These are phyloP conservation scores for Penicillium corylophilum DNA, from an alignment of 2,329 filamentous ascomycete genomes.

Conservation along the genomic window DNA sequence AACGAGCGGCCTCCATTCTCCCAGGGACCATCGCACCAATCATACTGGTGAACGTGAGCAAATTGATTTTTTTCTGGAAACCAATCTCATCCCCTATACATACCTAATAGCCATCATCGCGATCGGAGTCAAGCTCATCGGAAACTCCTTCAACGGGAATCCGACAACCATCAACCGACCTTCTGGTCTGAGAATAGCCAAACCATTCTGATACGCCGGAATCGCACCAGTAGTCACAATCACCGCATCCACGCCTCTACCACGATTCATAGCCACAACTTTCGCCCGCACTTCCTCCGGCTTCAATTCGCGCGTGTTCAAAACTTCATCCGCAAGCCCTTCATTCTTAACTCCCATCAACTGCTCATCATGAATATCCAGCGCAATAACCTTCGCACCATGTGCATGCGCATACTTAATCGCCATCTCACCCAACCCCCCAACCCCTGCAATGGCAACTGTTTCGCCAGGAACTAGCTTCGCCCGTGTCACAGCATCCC, in stretches of 20 bases:
- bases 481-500: conserved; percentile 9
- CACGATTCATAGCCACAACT: conserved; percentile 1
- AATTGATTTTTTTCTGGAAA: too few relatives aligned
- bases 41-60: conserved; percentile 4
- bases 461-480: conserved; percentile 13
- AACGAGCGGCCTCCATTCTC: neutral
- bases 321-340: conserved; percentile 1
- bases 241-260: conserved; percentile 6
- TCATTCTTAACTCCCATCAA: neutral
- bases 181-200: conserved; percentile 2
- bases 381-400: conserved; percentile 25
- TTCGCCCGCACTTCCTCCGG: neutral
- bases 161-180: conserved; percentile 12
- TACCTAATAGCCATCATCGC: conserved; percentile 3
- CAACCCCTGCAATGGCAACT: conserved; percentile 17
- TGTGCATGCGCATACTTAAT: conserved; percentile 27
- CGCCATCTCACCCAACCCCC: conserved; percentile 28
- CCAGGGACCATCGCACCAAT: conserved; percentile 8
- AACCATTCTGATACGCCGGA: conserved; percentile 10
- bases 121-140: neutral
- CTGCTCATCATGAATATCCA: conserved; percentile 19
- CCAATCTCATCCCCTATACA: neutral
- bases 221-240: conserved; percentile 9
- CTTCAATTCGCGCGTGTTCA: conserved; percentile 3
- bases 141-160: neutral